Conservation (phyloP, 1,284 basidiomycete genomes). For the Hypsizygus ulmarius region DNA sequence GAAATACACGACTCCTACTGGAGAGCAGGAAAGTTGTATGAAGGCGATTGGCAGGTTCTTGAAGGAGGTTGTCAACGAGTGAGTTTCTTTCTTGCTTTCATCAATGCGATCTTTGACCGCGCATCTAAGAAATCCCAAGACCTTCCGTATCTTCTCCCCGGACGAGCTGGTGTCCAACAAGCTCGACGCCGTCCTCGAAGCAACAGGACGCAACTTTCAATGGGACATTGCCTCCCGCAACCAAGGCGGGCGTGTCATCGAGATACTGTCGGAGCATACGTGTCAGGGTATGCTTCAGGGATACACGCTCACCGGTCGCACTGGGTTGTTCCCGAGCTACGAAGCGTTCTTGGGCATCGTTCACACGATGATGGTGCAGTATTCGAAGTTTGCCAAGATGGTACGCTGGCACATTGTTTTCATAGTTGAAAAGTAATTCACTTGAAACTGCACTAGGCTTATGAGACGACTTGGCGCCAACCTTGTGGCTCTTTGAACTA, state of each 20-base stretch:
- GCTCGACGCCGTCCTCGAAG: conserved; percentile 72
- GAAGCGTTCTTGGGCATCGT: conserved; percentile 84
- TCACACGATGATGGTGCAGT: conserved; percentile 81
- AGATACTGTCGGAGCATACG: conserved; percentile 87
- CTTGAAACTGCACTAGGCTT: conserved; percentile 32
- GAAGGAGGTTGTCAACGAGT: conserved; percentile 56
- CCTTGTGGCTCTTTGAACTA: conserved; percentile 79
- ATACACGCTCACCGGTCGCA: conserved; percentile 80
- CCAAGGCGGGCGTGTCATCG: conserved; percentile 76
- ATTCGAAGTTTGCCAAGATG: conserved; percentile 85
- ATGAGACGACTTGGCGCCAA: conserved; percentile 76
- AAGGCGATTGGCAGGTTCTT: conserved; percentile 65
- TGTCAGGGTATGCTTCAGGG: conserved; percentile 88
- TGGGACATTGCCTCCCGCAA: conserved; percentile 70
- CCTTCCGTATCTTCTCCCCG: conserved; percentile 89
- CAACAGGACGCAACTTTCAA: conserved; percentile 74
- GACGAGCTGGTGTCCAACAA: conserved; percentile 91
- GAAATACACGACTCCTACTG: conserved; percentile 49
- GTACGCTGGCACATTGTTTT: conserved; percentile 25
- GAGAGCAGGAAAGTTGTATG: conserved; percentile 73
- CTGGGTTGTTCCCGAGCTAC: conserved; percentile 85
- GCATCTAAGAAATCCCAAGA: conserved; percentile 57
- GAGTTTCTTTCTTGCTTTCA: conserved; percentile 17
- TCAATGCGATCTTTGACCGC: not conserved
- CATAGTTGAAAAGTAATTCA: not conserved